phyloP scores from a whole-genome alignment of 345 rosid genomes.

The Rhodomyrtus tomentosa region DNA sequence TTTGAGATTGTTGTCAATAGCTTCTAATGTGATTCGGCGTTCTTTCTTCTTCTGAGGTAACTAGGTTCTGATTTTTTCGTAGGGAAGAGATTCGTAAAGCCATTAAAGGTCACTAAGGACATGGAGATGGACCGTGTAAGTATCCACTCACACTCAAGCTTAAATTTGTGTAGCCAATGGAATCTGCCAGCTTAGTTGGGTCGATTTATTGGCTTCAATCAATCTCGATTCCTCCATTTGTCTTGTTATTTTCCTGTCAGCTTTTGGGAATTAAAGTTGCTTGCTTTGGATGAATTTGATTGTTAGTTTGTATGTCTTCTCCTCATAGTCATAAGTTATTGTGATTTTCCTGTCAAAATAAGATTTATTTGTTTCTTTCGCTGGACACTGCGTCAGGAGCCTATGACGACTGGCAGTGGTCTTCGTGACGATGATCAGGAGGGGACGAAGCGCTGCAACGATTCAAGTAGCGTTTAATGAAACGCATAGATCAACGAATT shows the following conservation, averaged over 20 bases:
- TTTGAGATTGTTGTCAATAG: neutral
- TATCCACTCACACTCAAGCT: neutral
- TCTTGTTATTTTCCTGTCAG: neutral
- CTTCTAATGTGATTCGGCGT: neutral
- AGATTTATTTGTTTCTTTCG: too few species aligned
- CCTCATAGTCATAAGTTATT: too few species aligned
- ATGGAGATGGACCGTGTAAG: conserved; percentile 58
- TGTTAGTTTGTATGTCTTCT: too few species aligned
- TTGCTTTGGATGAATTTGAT: too few species aligned
- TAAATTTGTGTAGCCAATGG: neutral
- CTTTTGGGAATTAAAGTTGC: too few species aligned
- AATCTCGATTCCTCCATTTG: neutral
- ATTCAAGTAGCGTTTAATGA: too few species aligned
- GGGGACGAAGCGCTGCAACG: too few species aligned
- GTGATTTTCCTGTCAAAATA: too few species aligned
- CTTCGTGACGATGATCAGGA: too few species aligned
- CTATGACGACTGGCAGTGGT: too few species aligned
- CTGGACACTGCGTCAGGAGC: too few species aligned
- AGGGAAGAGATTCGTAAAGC: conserved; percentile 72
- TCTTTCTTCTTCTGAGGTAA: neutral
- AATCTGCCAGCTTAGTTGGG: neutral
- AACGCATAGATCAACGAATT: too few species aligned
- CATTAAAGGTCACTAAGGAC: conserved; percentile 55
- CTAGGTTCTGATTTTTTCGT: neutral
- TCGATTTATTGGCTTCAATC: neutral